Base-by-base conservation (phyloP, 768 basidiomycete genomes). In the Lactifluus hygrophoroides region DNA sequence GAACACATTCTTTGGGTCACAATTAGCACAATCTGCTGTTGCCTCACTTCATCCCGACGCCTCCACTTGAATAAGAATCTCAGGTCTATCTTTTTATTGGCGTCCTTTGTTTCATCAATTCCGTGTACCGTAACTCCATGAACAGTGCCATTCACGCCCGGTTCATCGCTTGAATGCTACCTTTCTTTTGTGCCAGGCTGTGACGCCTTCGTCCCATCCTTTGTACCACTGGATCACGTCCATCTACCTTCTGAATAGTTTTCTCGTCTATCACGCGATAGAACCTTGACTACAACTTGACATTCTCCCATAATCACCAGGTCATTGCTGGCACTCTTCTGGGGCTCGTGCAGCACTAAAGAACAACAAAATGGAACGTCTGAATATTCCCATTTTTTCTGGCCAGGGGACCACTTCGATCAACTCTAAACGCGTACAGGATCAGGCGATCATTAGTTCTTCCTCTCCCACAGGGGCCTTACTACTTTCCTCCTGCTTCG, bases 351-450 rank as follows among this genome's bases (percentile, higher is more conserved):
- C 38, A 49, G 7, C n/a, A 19, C 8, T 17, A 56, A 11, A 21
- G 32, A 45, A 17, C 21, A 23, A 34, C 4, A 42, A 52, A 13
- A 57, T 54, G 57, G 51, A 48, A 21, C 51, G 19, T 54, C 50
- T 64, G 38, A 57, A 73, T 57, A 64, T 84, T 45, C 83, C 80
- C 3, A 68, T 82, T 17, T 85, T 85, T 63, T 73, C 79, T 44
- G 82, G 83, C 6, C 83, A 85, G 64, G 83, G 80, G 3, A 74
- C 76, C 3, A 50, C 72, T 11, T 68, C 69, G 13, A 60, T 71
- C 23, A 72, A 71, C 47, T 60, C 73, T 27, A 53, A 61, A 16
- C 66, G 68, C 32, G 70, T 72, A 16, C 69, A 69, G 7, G 68
- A 72, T 25, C 75, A 75, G 64, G 76, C 76, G 6, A 54, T 76